Conservation (phyloP, 1,139 yeast genomes). For the Suhomyces terraborum region DNA sequence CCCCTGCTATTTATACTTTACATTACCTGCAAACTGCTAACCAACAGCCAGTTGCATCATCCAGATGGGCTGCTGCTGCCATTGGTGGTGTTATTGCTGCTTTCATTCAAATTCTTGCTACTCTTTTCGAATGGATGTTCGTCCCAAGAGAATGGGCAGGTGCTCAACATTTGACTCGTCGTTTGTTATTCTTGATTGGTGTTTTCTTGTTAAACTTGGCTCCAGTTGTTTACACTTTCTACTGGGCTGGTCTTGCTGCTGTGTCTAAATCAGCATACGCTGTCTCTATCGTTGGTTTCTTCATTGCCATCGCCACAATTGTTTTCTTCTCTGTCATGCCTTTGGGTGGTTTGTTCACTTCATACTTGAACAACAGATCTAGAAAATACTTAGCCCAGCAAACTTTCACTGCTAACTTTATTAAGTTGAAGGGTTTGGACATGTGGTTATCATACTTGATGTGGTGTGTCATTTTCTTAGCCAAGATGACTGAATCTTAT, state of each 20-base stretch:
- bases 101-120: slow-evolving; percentile 80
- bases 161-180: slow-evolving; percentile 92
- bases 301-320: slow-evolving; percentile 81
- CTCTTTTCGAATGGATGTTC: slow-evolving; percentile 90
- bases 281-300: slow-evolving; percentile 86
- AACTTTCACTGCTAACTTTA: slow-evolving; percentile 92
- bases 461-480: slow-evolving; percentile 87
- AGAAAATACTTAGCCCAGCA: slow-evolving; percentile 92
- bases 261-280: slow-evolving; percentile 76
- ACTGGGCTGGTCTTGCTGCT: slow-evolving; percentile 70
- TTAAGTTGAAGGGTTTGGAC: slow-evolving; percentile 79
- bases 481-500: slow-evolving; percentile 88
- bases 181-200: slow-evolving; percentile 71
- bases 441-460: slow-evolving; percentile 95
- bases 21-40: slow-evolving; percentile 80
- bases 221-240: slow-evolving; percentile 85
- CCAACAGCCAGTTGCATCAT: slow-evolving; percentile 83
- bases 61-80: slow-evolving; percentile 91
- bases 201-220: slow-evolving; percentile 75
- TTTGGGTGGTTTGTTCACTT: slow-evolving; percentile 92
- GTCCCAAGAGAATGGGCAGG: slow-evolving; percentile 99
- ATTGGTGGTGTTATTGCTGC: slow-evolving; percentile 90
- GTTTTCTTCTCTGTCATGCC: slow-evolving; percentile 94
- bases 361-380: slow-evolving; percentile 84
- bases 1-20: slow-evolving; percentile 88